Percentiles rank a stretch among this genome's conserved stretches.
phyloP scores from a whole-genome alignment of 257 asterid genomes.

The Solanum lycopersicoides region DNA sequence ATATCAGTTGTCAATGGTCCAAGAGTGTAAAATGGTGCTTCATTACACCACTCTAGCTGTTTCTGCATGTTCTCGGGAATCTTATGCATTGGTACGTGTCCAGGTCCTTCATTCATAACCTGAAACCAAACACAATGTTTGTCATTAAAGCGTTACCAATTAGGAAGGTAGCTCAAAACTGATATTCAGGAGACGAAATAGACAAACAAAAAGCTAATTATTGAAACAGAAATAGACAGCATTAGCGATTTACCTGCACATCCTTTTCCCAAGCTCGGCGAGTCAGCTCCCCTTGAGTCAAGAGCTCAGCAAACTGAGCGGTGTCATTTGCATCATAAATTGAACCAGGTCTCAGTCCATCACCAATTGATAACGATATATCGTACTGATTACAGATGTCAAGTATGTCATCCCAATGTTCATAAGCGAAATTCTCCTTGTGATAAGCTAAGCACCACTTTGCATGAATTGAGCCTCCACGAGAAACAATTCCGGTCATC shows the following conservation, averaged over 20 bases:
- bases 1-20: constrained; percentile 91
- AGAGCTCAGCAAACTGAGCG: constrained; percentile 92
- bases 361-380: constrained; percentile 84
- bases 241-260: constrained; percentile 53
- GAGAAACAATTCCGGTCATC: constrained; percentile 92
- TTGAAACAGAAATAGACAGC: background rate
- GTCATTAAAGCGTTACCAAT: background rate
- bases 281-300: constrained; percentile 91
- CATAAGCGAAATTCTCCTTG: constrained; percentile 88
- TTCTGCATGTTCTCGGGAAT: constrained; percentile 97
- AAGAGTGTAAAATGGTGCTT: constrained; percentile 92
- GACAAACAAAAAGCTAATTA: background rate
- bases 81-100: constrained; percentile 87
- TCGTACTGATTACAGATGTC: constrained; percentile 93
- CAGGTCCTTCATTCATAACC: constrained; percentile 99
- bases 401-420: constrained; percentile 94
- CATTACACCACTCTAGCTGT: constrained; percentile 90
- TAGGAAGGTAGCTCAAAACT: background rate
- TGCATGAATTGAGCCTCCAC: constrained; percentile 97
- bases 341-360: constrained; percentile 95
- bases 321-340: constrained; percentile 92
- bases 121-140: constrained; percentile 5
- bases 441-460: constrained; percentile 97
- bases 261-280: constrained; percentile 96
- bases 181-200: background rate